Evolutionary conservation across 176 grass and related monocot genomes (phyloP), one percentile per base, ranked within the genome.

Genomic region (Poa pratensis): DNA sequence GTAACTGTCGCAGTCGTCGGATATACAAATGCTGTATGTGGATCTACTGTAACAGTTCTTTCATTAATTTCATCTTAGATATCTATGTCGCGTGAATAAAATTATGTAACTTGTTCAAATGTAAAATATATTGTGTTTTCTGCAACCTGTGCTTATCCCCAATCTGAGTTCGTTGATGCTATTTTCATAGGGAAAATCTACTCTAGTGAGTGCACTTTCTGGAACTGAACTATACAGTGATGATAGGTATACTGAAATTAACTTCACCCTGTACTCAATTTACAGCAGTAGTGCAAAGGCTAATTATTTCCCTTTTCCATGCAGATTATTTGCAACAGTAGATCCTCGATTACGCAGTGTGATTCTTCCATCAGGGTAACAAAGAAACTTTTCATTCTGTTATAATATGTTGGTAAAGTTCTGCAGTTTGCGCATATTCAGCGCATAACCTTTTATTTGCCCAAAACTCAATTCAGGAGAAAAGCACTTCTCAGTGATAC

Each of bases 301-400:
- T 79, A 80, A 73, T 92, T 35, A 67, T 87, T 26, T 37, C 79
- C 50, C 62, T 85, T 65, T 83, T 88, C 40, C 45, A 37, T 83
- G 39, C 83, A 98, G 96, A 75, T 82, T 98, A 62, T 98, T 98
- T 92, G 96, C 96, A 30, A 98, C 96, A 85, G 96, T 95, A 59
- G 96, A 98, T 95, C 93, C 96, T 50, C 85, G 96, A 48, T 79
- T 98, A 87, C 85, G 91, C 86, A 98, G 89, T 89, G 91, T 98
- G 54, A 90, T 98, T 83, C 93, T 98, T 89, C 96, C 96, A 79
- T 98, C 93, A 68, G 96, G 96, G 96, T 95, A 98, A 78, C 76
- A 43, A 53, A 49, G 53, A 74, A 45, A 26, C 27, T 65, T 79
- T 34, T 76, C 69, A 73, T 76, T 39, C 67, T 85, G 65, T 8